Percentiles rank a stretch among this genome's conserved stretches.
Conservation (phyloP, 495 filamentous ascomycete species). For the Penicillium diatomitis region DNA sequence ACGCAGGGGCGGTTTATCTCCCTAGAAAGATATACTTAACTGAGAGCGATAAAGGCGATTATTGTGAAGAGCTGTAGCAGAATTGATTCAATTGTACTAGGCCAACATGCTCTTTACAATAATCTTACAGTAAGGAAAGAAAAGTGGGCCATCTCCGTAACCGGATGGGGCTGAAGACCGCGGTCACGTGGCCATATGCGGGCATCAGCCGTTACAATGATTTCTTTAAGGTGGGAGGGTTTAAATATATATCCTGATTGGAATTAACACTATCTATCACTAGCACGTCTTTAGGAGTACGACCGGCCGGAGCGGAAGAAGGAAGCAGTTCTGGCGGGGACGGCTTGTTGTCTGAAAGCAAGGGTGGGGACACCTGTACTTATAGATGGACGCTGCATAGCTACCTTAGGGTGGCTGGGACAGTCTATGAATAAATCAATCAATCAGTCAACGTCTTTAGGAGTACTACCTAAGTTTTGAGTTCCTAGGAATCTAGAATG, state of each 20-base stretch:
- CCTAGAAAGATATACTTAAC: not conserved
- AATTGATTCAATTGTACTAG: no score
- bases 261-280: not conserved
- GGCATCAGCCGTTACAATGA: no score
- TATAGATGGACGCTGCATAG: conserved; percentile 12
- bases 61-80: no score
- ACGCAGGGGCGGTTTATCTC: not conserved
- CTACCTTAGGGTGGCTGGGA: conserved; percentile 8
- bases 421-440: conserved; percentile 5
- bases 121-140: no score
- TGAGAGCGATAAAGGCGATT: not conserved
- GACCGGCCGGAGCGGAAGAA: not conserved
- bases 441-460: no score
- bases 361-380: conserved; percentile 10
- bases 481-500: not conserved
- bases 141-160: no score
- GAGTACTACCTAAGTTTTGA: not conserved
- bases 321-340: not conserved
- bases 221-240: not conserved
- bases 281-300: not conserved
- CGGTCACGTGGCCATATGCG: no score
- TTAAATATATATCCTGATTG: not conserved
- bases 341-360: conserved; percentile 9
- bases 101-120: no score
- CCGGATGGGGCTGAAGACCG: no score